Evolutionary conservation across 2,329 filamentous ascomycete species (phyloP).

Genomic region (Ophiostoma novo-ulmi): DNA sequence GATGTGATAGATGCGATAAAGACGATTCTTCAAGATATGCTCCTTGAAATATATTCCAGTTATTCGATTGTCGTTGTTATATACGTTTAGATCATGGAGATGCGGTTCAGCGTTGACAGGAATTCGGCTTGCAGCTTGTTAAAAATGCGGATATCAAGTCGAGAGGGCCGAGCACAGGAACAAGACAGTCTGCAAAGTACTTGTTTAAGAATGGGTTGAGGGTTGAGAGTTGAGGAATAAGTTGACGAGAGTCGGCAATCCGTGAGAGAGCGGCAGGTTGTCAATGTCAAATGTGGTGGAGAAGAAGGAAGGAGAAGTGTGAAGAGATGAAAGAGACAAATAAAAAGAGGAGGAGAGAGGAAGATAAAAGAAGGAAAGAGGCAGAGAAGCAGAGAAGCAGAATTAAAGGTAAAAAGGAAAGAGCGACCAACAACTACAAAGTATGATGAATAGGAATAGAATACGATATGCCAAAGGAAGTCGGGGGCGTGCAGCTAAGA

Average conservation of each 20-base stretch:
- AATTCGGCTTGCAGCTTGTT: neutral
- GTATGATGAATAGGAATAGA: conserved; percentile 13
- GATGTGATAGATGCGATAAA: neutral
- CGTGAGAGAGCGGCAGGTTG: conserved; percentile 9
- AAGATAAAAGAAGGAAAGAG: conserved; percentile 9
- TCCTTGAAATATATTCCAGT: neutral
- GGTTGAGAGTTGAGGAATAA: neutral
- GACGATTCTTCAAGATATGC: neutral
- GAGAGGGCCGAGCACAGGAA: neutral
- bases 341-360: neutral
- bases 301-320: neutral
- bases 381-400: neutral
- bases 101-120: neutral
- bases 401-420: neutral
- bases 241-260: conserved; percentile 3
- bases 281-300: neutral
- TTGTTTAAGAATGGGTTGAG: neutral
- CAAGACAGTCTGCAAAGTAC: conserved; percentile 5
- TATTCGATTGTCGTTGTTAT: neutral
- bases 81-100: neutral
- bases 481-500: conserved; percentile 10
- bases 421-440: neutral
- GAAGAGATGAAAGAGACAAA: neutral
- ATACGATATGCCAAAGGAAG: conserved; percentile 4
- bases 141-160: neutral